Evolutionary conservation across 1,284 basidiomycete genomes (phyloP).

Genomic region (Sutorius eximius): DNA sequence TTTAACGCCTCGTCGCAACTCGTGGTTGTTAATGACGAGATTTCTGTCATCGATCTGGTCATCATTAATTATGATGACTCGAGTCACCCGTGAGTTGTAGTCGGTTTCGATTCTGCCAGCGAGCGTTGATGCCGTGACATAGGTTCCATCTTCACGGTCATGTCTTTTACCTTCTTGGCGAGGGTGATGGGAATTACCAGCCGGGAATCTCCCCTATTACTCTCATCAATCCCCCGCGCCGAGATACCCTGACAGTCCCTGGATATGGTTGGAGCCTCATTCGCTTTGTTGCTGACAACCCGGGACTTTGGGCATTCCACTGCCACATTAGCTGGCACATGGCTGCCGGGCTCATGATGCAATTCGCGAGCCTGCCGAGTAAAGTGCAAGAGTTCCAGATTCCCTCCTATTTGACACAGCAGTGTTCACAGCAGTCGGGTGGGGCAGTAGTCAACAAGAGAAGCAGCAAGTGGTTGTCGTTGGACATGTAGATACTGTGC

Average conservation of each 20-base stretch:
- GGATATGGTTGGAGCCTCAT: conserved; percentile 30
- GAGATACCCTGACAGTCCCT: conserved; percentile 32
- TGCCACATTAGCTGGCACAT: conserved; percentile 53
- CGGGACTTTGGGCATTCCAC: conserved; percentile 49
- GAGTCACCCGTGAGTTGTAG: conserved; percentile 32
- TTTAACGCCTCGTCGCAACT: conserved; percentile 26
- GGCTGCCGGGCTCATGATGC: conserved; percentile 37
- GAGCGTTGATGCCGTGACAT: neutral
- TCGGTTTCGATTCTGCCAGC: neutral
- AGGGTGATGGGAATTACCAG: conserved; percentile 28
- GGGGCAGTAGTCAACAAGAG: conserved; percentile 22
- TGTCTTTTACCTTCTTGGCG: conserved; percentile 28
- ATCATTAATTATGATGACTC: conserved; percentile 30
- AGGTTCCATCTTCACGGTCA: conserved; percentile 37
- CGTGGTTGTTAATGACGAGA: conserved; percentile 29
- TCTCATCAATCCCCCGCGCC: conserved; percentile 32
- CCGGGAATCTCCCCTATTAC: conserved; percentile 23
- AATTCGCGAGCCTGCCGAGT: conserved; percentile 34
- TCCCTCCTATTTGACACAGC: conserved; percentile 28
- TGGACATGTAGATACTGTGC: conserved; percentile 18
- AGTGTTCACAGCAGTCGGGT: conserved; percentile 31
- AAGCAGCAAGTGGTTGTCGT: conserved; percentile 13
- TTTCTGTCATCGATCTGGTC: conserved; percentile 29
- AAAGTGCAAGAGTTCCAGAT: conserved; percentile 30
- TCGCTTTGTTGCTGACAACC: conserved; percentile 41